These are phyloP conservation scores for Globisporangium acanthophoron DNA, from an alignment of 352 stramenopile species.

Conservation along the genomic window DNA sequence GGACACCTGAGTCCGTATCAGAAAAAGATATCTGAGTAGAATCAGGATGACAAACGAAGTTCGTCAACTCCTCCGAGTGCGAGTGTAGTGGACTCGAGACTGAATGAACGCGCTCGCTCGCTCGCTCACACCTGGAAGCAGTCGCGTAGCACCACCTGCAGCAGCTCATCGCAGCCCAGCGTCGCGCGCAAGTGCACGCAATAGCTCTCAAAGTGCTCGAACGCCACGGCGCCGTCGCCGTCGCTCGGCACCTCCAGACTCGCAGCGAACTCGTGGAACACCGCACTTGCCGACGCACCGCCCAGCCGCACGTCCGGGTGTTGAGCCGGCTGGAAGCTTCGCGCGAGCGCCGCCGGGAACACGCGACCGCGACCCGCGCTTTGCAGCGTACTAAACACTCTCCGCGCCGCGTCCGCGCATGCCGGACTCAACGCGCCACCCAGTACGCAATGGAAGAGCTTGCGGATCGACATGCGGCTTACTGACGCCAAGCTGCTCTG, in stretches of 20 bases:
- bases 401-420: conserved; percentile 25
- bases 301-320: conserved; percentile 62
- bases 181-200: conserved; percentile 49
- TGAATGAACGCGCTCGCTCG: background rate
- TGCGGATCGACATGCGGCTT: conserved; percentile 30
- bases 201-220: conserved; percentile 66
- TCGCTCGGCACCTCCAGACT: conserved; percentile 52
- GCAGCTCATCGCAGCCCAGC: conserved; percentile 42
- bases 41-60: too few relatives aligned
- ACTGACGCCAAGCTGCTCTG: conserved; percentile 20
- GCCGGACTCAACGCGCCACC: conserved; percentile 30
- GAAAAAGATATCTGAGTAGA: too few relatives aligned
- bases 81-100: too few relatives aligned
- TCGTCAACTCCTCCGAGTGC: too few relatives aligned
- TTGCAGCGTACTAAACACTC: conserved; percentile 47
- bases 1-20: too few relatives aligned
- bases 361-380: conserved; percentile 44
- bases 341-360: conserved; percentile 51
- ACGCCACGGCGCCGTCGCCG: conserved; percentile 32
- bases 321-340: conserved; percentile 49
- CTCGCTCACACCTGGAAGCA: conserved; percentile 26
- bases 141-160: conserved; percentile 54
- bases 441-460: conserved; percentile 34
- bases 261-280: conserved; percentile 69
- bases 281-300: conserved; percentile 20